A percentile compares a stretch with the other conserved stretches of the same genome.
Conservation (phyloP, 768 basidiomycete species). For the Leccinum aurantiacum region DNA sequence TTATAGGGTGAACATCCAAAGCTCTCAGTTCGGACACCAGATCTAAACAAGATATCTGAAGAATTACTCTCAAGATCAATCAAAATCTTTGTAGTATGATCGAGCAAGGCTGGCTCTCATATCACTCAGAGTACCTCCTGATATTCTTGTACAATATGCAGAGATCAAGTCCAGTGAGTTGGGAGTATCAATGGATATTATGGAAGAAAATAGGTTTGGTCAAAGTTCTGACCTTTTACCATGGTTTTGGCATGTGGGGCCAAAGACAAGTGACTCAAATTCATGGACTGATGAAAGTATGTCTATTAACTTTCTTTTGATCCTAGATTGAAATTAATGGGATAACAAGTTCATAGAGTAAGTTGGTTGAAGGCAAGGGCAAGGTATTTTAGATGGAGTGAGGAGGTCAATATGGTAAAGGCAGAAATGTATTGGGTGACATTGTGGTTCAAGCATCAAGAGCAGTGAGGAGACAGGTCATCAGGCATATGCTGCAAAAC, state of each 20-base stretch:
- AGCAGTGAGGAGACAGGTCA: background rate
- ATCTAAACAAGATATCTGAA: background rate
- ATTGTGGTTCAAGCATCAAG: background rate
- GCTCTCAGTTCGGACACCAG: background rate
- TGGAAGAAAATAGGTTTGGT: background rate
- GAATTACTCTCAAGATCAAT: background rate
- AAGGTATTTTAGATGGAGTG: background rate
- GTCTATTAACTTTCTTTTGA: background rate
- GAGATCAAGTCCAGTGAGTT: background rate
- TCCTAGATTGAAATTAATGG: background rate
- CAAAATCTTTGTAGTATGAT: background rate
- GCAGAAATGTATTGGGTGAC: background rate
- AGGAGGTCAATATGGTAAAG: background rate
- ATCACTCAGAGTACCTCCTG: background rate
- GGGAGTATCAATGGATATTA: background rate
- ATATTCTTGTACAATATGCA: background rate
- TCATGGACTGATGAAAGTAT: background rate
- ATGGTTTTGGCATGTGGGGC: too few relatives aligned
- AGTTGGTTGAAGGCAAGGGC: background rate
- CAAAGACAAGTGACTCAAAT: background rate
- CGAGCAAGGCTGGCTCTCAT: background rate
- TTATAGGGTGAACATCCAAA: background rate
- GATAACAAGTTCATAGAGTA: background rate
- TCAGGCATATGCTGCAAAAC: background rate
- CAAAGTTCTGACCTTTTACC: too few relatives aligned